Base-by-base conservation (phyloP, 306 rosid species). In the Neltuma alba region DNA sequence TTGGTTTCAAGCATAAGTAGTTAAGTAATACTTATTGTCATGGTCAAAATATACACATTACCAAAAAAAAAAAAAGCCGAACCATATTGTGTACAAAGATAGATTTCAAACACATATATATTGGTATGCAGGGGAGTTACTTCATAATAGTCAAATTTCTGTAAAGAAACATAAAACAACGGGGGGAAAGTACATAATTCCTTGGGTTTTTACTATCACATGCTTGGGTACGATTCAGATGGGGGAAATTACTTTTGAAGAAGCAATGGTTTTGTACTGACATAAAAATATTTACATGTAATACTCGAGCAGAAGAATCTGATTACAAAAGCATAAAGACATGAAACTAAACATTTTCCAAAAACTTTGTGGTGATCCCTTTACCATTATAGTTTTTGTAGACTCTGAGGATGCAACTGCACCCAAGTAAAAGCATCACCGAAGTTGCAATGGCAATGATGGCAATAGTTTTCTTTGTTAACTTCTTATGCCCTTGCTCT, bases 341-440 rank as follows among this genome's bases (percentile, higher is more conserved):
- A 1, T 21, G 30, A 20, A 57, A 20, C 34, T 57, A 57, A 57
- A 33, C 27, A 5, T 57, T 25, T 7, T 27, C 5, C 18, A 12
- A 57, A 25, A 25, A 25, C 18, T 20, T 10, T 57, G 16, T 11
- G 7, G 1, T 6, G 21, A 58, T 8, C 15, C 44, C 36, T 37
- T 47, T 82, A 82, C 85, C 58, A 9, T 8, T 15, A n/a, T 0
- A 20, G 75, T 71, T n/a, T n/a, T n/a, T n/a, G n/a, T n/a, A n/a
- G n/a, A n/a, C n/a, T n/a, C n/a, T n/a, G n/a, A n/a, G 77, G 70
- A 54, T 10, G 31, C 9, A 36, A 77, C 14, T 52, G 30, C 61
- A 50, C 16, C 57, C 75, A 30, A 71, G 36, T 4, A 31, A 40
- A 50, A 82, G 64, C 34, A 77, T 33, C 33, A 18, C 63, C 0